phyloP scores from a whole-genome alignment of 257 asterid genomes.

The Mentha longifolia region DNA sequence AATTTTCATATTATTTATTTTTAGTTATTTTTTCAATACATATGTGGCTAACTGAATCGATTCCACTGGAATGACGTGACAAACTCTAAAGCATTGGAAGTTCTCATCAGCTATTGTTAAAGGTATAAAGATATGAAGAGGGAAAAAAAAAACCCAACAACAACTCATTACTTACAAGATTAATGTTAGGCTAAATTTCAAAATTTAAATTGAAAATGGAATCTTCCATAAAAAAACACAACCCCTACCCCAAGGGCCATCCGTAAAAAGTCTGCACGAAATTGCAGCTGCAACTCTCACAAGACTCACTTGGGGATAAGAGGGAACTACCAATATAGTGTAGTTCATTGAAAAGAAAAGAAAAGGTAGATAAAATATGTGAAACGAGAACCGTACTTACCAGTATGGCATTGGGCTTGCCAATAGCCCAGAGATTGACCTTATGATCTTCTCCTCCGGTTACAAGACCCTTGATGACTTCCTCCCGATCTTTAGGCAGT shows the following conservation, averaged over 20 bases:
- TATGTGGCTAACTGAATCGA: slow-evolving; percentile 96
- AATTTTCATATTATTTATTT: too few species aligned
- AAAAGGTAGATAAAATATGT: slow-evolving; percentile 1
- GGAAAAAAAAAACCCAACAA: not conserved
- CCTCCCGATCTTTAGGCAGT: slow-evolving; percentile 96
- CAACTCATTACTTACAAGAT: slow-evolving; percentile 19
- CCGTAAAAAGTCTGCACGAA: slow-evolving; percentile 20
- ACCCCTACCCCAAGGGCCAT: slow-evolving; percentile 20
- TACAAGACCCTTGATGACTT: slow-evolving; percentile 90
- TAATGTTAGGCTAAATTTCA: slow-evolving; percentile 15
- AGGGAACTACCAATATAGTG: slow-evolving; percentile 14
- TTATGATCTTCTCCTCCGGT: slow-evolving; percentile 99
- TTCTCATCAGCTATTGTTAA: slow-evolving; percentile 28
- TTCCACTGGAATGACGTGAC: slow-evolving; percentile 98
- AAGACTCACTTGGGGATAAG: slow-evolving; percentile 20
- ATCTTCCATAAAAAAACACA: slow-evolving; percentile 19
- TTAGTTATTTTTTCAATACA: too few species aligned
- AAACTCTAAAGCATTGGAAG: slow-evolving; percentile 66
- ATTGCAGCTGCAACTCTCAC: slow-evolving; percentile 15
- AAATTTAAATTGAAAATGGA: not conserved
- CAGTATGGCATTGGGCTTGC: slow-evolving; percentile 97
- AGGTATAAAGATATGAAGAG: not conserved
- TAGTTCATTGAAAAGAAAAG: slow-evolving; percentile 6
- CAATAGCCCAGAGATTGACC: slow-evolving; percentile 98
- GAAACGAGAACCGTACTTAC: slow-evolving; percentile 54